Evolutionary conservation across 1,139 yeast genomes (phyloP).

Genomic region (Debaryomyces sp.): DNA sequence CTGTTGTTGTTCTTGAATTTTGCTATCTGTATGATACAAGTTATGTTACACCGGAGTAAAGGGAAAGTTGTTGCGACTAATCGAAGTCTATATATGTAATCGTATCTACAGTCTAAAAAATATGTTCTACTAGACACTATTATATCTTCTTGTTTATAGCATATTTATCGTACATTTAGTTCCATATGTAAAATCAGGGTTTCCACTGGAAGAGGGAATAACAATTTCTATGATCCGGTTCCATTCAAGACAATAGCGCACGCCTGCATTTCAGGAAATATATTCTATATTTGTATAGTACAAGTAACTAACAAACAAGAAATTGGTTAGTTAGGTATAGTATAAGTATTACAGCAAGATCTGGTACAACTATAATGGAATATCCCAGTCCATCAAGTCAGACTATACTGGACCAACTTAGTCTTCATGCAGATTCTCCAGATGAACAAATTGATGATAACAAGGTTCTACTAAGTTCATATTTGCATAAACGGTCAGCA

Average conservation of each 20-base stretch:
- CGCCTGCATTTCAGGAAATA: neutral
- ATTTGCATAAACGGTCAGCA: conserved; percentile 24
- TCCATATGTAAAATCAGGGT: neutral
- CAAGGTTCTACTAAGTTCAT: conserved; percentile 16
- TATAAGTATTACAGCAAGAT: neutral
- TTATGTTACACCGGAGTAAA: too few relatives aligned
- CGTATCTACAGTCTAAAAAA: neutral
- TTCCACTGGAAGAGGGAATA: neutral
- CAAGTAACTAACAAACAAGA: neutral
- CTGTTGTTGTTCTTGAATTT: too few relatives aligned
- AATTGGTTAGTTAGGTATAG: neutral
- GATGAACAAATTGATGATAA: conserved; percentile 13
- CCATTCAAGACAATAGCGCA: neutral
- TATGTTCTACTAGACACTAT: neutral
- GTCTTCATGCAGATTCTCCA: neutral
- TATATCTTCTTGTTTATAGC: neutral
- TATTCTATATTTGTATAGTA: neutral
- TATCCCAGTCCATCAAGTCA: neutral
- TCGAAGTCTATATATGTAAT: neutral
- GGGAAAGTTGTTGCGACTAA: too few relatives aligned
- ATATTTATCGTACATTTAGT: neutral
- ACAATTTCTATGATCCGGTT: neutral
- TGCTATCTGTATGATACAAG: too few relatives aligned
- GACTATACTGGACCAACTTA: neutral
- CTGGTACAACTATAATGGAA: neutral